Evolutionary conservation across 768 basidiomycete species (phyloP).

Genomic region (Rhizopogon roseolus): DNA sequence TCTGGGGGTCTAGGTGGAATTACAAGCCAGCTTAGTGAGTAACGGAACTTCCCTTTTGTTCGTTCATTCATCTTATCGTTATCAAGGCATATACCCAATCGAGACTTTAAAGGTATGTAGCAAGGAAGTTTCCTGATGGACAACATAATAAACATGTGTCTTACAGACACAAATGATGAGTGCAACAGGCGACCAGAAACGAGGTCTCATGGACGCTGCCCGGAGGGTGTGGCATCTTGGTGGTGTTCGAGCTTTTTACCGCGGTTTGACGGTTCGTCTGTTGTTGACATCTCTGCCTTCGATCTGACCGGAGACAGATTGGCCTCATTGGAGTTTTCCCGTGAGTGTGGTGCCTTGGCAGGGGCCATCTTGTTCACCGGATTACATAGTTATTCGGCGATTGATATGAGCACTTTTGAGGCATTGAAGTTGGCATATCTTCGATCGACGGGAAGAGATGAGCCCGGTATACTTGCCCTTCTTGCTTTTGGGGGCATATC

Average conservation of each 20-base stretch:
- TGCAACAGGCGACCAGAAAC: constrained; percentile 55
- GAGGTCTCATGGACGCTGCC: constrained; percentile 57
- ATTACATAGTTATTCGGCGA: constrained; percentile 71
- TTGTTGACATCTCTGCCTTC: constrained; percentile 5
- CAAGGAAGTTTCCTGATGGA: background rate
- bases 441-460: constrained; percentile 80
- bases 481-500: constrained; percentile 91
- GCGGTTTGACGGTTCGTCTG: constrained; percentile 76
- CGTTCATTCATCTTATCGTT: constrained; percentile 11
- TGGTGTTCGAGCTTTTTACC: constrained; percentile 81
- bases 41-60: constrained; percentile 2
- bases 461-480: constrained; percentile 83
- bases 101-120: constrained; percentile 83
- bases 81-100: constrained; percentile 87
- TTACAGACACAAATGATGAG: constrained; percentile 94
- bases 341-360: constrained; percentile 37
- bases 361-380: constrained; percentile 3
- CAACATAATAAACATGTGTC: constrained; percentile 1
- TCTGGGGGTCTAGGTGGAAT: constrained; percentile 97
- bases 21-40: constrained; percentile 81
- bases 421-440: constrained; percentile 89
- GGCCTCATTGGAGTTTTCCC: constrained; percentile 97
- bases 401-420: constrained; percentile 97
- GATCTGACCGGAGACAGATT: constrained; percentile 47
- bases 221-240: constrained; percentile 76